Evolutionary conservation across 2,329 filamentous ascomycete species (phyloP).

Genomic region (Xylariaceae sp.): DNA sequence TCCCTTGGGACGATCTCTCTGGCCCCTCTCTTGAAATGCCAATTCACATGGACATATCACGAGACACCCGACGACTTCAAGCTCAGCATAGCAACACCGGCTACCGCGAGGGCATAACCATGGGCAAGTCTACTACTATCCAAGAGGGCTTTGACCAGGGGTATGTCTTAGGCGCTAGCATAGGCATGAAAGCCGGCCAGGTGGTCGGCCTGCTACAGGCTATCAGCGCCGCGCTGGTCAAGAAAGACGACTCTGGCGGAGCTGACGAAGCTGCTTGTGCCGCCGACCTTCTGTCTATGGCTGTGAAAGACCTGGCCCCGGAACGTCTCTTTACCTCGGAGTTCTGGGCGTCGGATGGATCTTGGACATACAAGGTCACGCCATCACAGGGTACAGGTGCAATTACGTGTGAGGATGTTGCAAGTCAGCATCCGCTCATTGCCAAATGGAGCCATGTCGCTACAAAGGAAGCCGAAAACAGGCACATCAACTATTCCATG

Average conservation of each 20-base stretch:
- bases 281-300: slow-evolving; percentile 39
- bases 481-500: background rate
- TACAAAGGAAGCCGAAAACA: background rate
- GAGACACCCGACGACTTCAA: slow-evolving; percentile 68
- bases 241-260: slow-evolving; percentile 25
- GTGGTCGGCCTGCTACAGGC: slow-evolving; percentile 75
- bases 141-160: slow-evolving; percentile 91
- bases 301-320: slow-evolving; percentile 55
- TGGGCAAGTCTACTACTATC: slow-evolving; percentile 68
- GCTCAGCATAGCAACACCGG: slow-evolving; percentile 76
- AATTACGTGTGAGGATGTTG: slow-evolving; percentile 52
- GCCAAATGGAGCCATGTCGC: slow-evolving; percentile 52
- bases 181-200: slow-evolving; percentile 70
- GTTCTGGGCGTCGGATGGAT: slow-evolving; percentile 66
- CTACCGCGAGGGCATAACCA: slow-evolving; percentile 80
- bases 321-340: slow-evolving; percentile 56
- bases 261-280: slow-evolving; percentile 21
- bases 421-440: slow-evolving; percentile 61
- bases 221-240: slow-evolving; percentile 46
- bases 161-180: slow-evolving; percentile 73
- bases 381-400: slow-evolving; percentile 26
- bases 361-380: slow-evolving; percentile 60
- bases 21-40: background rate
- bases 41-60: slow-evolving; percentile 34
- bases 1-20: too few species aligned